Evolutionary conservation across 768 basidiomycete genomes (phyloP).

Genomic region (Kwoniella mangroviensis): DNA sequence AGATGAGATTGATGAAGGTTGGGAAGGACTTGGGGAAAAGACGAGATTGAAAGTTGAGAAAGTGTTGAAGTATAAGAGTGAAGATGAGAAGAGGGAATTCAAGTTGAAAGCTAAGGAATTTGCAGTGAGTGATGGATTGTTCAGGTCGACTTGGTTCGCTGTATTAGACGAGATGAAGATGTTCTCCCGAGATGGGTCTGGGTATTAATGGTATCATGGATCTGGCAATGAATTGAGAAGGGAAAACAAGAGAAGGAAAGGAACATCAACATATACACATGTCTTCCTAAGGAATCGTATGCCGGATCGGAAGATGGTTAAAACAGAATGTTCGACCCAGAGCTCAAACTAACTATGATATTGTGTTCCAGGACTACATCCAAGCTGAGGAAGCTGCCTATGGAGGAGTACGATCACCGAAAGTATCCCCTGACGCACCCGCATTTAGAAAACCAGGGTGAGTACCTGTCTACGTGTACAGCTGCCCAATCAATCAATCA

Average conservation of each 20-base stretch:
- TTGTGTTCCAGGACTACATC: conserved; percentile 14
- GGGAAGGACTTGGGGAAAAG: conserved; percentile 37
- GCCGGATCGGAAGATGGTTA: conserved; percentile 2
- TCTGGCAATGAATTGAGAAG: too few species aligned
- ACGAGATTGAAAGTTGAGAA: conserved; percentile 43
- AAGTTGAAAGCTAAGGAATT: conserved; percentile 45
- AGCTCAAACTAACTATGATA: background rate
- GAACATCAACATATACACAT: too few species aligned
- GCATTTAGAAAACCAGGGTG: conserved; percentile 11
- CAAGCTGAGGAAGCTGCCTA: conserved; percentile 28
- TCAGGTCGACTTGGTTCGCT: background rate
- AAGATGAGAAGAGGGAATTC: conserved; percentile 41
- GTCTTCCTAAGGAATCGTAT: too few species aligned
- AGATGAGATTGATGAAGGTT: conserved; percentile 17
- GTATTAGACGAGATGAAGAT: background rate
- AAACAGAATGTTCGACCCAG: background rate
- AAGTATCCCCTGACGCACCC: background rate
- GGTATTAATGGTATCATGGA: too few species aligned
- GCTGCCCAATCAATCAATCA: too few species aligned
- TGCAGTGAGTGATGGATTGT: conserved; percentile 51
- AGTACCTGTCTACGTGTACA: background rate
- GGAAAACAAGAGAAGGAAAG: too few species aligned
- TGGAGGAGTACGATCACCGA: conserved; percentile 15
- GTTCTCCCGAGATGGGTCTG: background rate
- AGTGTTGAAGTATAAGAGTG: conserved; percentile 45